These are phyloP conservation scores for Botrytis galanthina DNA, from an alignment of 2,329 filamentous ascomycete species.

Conservation along the genomic window DNA sequence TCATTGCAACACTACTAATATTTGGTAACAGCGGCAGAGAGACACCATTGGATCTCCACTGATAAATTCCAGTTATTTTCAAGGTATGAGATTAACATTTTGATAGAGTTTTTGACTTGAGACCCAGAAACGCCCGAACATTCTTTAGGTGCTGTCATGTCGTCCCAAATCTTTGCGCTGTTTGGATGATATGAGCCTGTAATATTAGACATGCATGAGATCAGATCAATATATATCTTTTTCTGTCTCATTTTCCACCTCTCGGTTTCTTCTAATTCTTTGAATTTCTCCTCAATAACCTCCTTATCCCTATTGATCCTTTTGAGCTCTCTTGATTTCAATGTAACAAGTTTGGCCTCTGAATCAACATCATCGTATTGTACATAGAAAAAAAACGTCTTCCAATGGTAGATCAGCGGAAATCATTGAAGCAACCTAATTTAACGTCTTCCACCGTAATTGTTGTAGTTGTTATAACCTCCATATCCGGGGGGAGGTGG, in stretches of 20 bases:
- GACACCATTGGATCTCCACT: not conserved
- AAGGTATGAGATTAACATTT: not conserved
- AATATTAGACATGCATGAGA: not conserved
- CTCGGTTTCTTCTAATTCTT: slow-evolving; percentile 84
- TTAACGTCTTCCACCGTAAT: slow-evolving; percentile 12
- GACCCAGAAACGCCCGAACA: not conserved
- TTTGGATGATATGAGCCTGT: not conserved
- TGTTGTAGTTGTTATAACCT: slow-evolving; percentile 21
- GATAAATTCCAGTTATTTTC: not conserved
- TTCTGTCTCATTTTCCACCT: slow-evolving; percentile 77
- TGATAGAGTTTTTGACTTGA: not conserved
- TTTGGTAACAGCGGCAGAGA: not conserved
- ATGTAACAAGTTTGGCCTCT: slow-evolving; percentile 84
- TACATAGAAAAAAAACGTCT: slow-evolving; percentile 51
- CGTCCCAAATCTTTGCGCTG: not conserved
- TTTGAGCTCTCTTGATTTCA: slow-evolving; percentile 88
- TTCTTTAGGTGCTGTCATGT: not conserved
- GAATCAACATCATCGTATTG: slow-evolving; percentile 86
- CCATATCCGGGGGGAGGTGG: slow-evolving; percentile 29
- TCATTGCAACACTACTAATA: not conserved
- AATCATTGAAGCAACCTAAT: not conserved
- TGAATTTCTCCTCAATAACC: slow-evolving; percentile 78
- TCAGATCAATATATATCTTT: slow-evolving; percentile 56
- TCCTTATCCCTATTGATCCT: slow-evolving; percentile 84
- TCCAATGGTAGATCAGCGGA: not conserved